Base-by-base conservation (phyloP, 2,329 filamentous ascomycete species). In the Aspergillus alliaceus region DNA sequence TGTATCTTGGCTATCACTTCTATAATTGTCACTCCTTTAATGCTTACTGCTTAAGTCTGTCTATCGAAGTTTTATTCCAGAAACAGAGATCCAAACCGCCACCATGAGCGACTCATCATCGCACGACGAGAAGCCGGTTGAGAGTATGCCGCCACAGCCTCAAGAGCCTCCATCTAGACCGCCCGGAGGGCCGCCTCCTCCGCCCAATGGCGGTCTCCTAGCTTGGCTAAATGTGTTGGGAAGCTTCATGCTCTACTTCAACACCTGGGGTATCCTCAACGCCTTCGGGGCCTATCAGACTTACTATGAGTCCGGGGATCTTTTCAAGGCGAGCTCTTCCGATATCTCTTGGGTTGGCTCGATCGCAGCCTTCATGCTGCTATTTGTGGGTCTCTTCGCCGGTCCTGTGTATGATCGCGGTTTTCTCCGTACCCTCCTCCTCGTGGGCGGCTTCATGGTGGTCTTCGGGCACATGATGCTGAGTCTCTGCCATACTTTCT, bases 381-480 rank as follows among this genome's bases (percentile, higher is more conserved):
- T 59, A 9, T 24, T 57, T 6, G 47, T 51, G 24, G 56, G 59
- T 2, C 35, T 54, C 4, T 22, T 59, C 14, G 35, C 51, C 6
- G 61, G 59, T 1, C 59, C 59, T 5, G 31, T 63, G 2, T 27
- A 39, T 56, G 57, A 56, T 57, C n/a, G 25, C 6, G 39, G 39
- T 8, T 53, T 25, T 20, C 32, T 53, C n/a, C 39, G 51, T 2
- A 31, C 39, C 12, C 25, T 53, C 9, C 27, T 53, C 14, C 4
- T 27, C 20, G 59, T 63, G 15, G 60, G 54, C 3, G 54, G 51
- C 1, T 24, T 57, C 1, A 34, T 59, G 1, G 58, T 54, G n/a
- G 80, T 88, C n/a, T 82, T 88, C 53, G 82, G 84, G 2, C 66
- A 88, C 6, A 87, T 89, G 83, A 86, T 87, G 84, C 77, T 83